Evolutionary conservation across 371 early-diverging fungal species (phyloP), one percentile per base, ranked within the genome.

Genomic region (Syncephalis plumigaleata): DNA sequence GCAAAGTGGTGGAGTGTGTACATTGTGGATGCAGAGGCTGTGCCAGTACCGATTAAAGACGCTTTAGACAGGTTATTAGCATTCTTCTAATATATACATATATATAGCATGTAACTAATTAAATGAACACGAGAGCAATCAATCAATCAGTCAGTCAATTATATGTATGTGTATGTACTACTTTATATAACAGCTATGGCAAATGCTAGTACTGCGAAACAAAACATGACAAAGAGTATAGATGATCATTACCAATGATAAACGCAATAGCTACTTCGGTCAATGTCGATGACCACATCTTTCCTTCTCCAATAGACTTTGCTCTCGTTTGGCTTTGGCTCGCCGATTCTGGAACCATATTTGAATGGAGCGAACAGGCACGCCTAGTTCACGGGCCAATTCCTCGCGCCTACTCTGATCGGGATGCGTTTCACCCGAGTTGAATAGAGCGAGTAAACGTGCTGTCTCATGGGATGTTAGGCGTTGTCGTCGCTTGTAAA

Each of bases 281-380:
- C n/a, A n/a, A n/a, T n/a, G n/a, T n/a, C n/a, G 11, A 61, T 64
- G 45, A 31, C 11, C 31, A 11, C 31, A 11, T 7, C 31, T 31
- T 31, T 31, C 31, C 31, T 31, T 31, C 31, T 31, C 31, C 11
- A 31, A 11, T 11, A 31, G 56, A 48, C 64, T 61, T 46, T 75
- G 73, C 47, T 67, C 60, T 59, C 70, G 79, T 67, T 90, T 92
- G 21, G 80, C 81, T 65, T 91, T 93, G 39, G 94, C 93, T 42
- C 99, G 73, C 56, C 91, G 73, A 75, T 98, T 98, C 63, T 98
- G 99, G 72, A 98, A 98, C 99, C 99, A 98, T 53, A 98, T 91
- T 60, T 96, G 94, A 51, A 98, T 90, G 15, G 89, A 80, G 57
- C 89, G 71, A 51, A 81, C 80, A 21, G 92, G 85, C 92, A 96